A percentile compares a stretch with the other conserved stretches of the same genome.
Evolutionary conservation across 192 early-diverging fungal genomes (phyloP).

Genomic region (Coemansia sp.): DNA sequence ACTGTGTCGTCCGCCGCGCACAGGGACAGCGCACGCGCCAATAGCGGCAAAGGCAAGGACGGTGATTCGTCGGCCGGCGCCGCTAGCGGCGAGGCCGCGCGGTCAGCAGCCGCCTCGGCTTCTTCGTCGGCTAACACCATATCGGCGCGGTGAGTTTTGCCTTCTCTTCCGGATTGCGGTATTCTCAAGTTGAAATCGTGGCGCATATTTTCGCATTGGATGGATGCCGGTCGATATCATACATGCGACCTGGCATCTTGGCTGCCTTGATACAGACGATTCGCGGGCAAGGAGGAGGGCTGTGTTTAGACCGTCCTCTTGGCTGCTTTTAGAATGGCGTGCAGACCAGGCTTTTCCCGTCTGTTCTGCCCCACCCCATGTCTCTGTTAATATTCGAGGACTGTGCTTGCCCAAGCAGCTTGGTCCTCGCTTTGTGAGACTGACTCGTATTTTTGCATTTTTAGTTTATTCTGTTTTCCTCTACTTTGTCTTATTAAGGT

Average conservation of each 20-base stretch:
- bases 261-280: too few relatives aligned
- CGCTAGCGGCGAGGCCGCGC: background rate
- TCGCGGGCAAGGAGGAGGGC: too few relatives aligned
- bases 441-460: background rate
- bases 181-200: background rate
- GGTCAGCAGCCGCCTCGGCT: background rate
- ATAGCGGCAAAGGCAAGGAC: background rate
- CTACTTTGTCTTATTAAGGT: background rate
- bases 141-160: background rate
- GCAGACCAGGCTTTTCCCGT: too few relatives aligned
- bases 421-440: background rate
- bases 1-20: conserved; percentile 6
- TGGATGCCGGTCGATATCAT: too few relatives aligned
- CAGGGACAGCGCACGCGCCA: background rate
- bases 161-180: background rate
- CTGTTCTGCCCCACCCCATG: background rate
- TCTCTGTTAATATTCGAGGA: background rate
- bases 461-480: background rate
- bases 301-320: too few relatives aligned
- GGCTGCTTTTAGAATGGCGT: background rate
- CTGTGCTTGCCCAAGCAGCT: too few relatives aligned
- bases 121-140: conserved; percentile 16
- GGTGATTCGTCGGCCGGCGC: conserved; percentile 1
- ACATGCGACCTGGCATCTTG: too few relatives aligned
- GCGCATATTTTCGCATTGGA: background rate